These are phyloP conservation scores for Helicocarpus griseus DNA, from an alignment of 2,329 filamentous ascomycete species.

Conservation along the genomic window DNA sequence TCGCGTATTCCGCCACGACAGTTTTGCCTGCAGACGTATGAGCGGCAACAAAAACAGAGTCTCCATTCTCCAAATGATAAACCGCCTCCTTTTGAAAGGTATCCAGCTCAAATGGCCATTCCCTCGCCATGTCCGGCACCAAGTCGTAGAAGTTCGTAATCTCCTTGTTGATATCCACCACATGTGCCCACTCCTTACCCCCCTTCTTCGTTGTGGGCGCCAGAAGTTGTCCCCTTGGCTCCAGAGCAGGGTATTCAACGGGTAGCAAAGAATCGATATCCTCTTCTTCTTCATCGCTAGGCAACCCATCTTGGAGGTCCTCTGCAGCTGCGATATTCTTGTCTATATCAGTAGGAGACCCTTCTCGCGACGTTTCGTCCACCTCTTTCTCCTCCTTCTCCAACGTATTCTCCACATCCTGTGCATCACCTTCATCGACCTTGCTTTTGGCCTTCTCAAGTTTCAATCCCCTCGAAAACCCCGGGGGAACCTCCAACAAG, in stretches of 20 bases:
- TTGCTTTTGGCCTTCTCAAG: conserved; percentile 53
- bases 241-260: conserved; percentile 83
- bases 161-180: conserved; percentile 89
- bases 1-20: conserved; percentile 95
- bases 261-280: conserved; percentile 81
- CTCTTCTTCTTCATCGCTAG: conserved; percentile 33
- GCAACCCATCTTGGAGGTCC: conserved; percentile 19
- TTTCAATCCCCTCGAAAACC: conserved; percentile 67
- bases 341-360: conserved; percentile 22
- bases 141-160: conserved; percentile 91
- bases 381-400: conserved; percentile 35
- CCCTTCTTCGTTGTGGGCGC: conserved; percentile 62
- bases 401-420: conserved; percentile 39
- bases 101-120: conserved; percentile 95
- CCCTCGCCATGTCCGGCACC: conserved; percentile 89
- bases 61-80: conserved; percentile 90
- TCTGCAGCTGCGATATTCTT: conserved; percentile 16
- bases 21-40: conserved; percentile 98
- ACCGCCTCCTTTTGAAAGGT: conserved; percentile 98
- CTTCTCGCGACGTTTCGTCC: conserved; percentile 37
- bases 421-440: conserved; percentile 57
- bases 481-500: conserved; percentile 71
- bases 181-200: conserved; percentile 90
- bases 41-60: conserved; percentile 95
- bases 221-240: conserved; percentile 69